phyloP scores from a whole-genome alignment of 495 filamentous ascomycete species.

The Daldinia bambusicola region DNA sequence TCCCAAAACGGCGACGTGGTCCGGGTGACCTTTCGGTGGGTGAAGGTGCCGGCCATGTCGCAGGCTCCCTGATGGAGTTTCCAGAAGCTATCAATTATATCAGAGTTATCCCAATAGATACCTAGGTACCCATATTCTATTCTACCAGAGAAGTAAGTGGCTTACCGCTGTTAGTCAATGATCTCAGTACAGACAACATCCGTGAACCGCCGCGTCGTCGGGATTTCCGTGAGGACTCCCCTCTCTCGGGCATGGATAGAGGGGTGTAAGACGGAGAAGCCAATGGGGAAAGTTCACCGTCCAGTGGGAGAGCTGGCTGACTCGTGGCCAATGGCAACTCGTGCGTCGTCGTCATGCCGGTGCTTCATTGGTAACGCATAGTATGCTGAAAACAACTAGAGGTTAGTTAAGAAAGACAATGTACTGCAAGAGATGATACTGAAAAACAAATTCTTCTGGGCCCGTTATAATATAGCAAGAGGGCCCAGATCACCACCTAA shows the following conservation, averaged over 20 bases:
- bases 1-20: constrained; percentile 49
- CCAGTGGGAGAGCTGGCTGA: constrained; percentile 32
- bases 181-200: constrained; percentile 57
- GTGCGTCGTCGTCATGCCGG: constrained; percentile 23
- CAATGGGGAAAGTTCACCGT: constrained; percentile 38
- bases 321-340: constrained; percentile 28
- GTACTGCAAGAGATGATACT: constrained; percentile 21
- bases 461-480: constrained; percentile 17
- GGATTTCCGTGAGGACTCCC: constrained; percentile 50
- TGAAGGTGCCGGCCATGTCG: constrained; percentile 43
- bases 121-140: background rate
- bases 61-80: constrained; percentile 41
- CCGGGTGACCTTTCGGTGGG: constrained; percentile 31
- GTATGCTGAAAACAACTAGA: constrained; percentile 1
- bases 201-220: constrained; percentile 55
- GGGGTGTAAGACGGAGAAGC: constrained; percentile 42
- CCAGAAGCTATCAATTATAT: constrained; percentile 29
- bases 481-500: constrained; percentile 39
- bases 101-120: background rate
- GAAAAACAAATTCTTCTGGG: constrained; percentile 18
- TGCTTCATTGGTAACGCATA: constrained; percentile 35
- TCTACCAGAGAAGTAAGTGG: background rate
- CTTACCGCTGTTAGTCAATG: constrained; percentile 59
- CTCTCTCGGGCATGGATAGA: constrained; percentile 41
- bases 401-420: constrained; percentile 15